Percentiles rank a stretch among this genome's conserved stretches.
phyloP scores from a whole-genome alignment of 2,329 filamentous ascomycete genomes.

The Pezicula neosporulosa region DNA sequence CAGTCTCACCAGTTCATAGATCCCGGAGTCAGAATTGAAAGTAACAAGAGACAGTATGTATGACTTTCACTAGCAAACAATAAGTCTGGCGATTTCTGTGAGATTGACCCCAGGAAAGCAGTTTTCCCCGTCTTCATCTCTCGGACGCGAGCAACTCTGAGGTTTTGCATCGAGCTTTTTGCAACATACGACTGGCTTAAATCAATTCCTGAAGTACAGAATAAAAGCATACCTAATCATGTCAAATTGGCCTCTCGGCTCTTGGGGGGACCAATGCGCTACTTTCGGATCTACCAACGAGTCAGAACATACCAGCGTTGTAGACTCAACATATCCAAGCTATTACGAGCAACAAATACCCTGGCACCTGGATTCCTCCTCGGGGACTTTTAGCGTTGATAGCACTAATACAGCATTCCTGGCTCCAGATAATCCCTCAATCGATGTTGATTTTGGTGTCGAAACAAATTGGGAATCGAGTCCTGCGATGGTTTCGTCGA shows the following conservation, averaged over 20 bases:
- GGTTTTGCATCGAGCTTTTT: no score
- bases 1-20: no score
- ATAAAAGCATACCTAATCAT: not conserved
- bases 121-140: no score
- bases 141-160: no score
- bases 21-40: no score
- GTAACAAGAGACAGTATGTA: no score
- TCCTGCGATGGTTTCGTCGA: not conserved
- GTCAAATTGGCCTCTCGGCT: not conserved
- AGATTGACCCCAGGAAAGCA: no score
- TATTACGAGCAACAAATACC: not conserved
- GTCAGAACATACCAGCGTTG: not conserved
- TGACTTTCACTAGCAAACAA: no score
- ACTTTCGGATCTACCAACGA: not conserved
- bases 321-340: not conserved
- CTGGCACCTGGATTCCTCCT: not conserved
- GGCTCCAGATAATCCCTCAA: not conserved
- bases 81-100: no score
- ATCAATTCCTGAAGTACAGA: not conserved
- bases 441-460: not conserved
- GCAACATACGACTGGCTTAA: no score
- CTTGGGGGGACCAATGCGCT: not conserved
- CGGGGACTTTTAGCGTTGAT: not conserved
- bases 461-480: not conserved
- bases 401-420: not conserved